Conservation (phyloP, 495 filamentous ascomycete genomes). For the Lepraria neglecta region DNA sequence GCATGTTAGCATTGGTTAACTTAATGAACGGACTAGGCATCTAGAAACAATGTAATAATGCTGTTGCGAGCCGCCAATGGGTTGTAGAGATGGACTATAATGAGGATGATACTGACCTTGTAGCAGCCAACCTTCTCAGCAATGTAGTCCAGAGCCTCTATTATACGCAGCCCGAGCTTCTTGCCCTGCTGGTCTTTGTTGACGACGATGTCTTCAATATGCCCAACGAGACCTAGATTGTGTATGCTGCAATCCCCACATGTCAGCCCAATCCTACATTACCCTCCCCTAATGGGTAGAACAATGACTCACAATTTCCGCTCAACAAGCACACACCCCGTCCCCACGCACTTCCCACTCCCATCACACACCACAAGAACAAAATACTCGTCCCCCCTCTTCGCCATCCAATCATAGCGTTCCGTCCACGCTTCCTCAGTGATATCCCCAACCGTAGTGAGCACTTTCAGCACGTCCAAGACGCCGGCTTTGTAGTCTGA, state of each 20-base stretch:
- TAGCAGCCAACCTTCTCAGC: constrained; percentile 83
- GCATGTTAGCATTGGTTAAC: constrained; percentile 14
- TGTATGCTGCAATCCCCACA: constrained; percentile 26
- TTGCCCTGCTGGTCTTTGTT: constrained; percentile 91
- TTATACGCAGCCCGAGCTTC: constrained; percentile 86
- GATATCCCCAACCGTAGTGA: constrained; percentile 91
- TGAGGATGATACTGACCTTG: constrained; percentile 54
- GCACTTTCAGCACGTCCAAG: constrained; percentile 81
- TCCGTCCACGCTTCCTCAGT: constrained; percentile 64
- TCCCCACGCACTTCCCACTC: constrained; percentile 66
- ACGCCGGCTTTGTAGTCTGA: constrained; percentile 74
- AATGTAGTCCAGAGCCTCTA: constrained; percentile 87
- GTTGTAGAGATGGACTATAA: neutral
- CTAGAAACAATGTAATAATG: constrained; percentile 1
- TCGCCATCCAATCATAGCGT: constrained; percentile 78
- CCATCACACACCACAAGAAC: constrained; percentile 75
- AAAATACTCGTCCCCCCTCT: constrained; percentile 75
- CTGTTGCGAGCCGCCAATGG: neutral
- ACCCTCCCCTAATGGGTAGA: constrained; percentile 20
- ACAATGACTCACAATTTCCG: constrained; percentile 41
- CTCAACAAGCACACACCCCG: constrained; percentile 78
- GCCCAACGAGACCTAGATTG: constrained; percentile 57
- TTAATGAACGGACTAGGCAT: neutral
- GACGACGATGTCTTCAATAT: constrained; percentile 98
- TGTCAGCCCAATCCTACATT: neutral